Evolutionary conservation across 805 yeast species (phyloP).

Genomic region (Brettanomyces sp.): DNA sequence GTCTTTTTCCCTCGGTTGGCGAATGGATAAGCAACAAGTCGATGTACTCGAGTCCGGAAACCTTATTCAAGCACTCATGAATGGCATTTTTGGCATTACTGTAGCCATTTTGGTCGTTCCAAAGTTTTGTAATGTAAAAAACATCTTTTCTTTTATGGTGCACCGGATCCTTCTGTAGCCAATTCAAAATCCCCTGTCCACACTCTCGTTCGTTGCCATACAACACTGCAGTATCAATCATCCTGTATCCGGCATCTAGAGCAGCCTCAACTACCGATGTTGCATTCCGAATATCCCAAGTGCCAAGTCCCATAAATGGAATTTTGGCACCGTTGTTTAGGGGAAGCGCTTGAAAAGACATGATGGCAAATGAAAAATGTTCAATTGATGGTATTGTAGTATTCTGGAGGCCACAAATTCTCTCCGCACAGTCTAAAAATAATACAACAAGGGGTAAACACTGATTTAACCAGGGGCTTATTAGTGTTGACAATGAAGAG

Average conservation of each 20-base stretch:
- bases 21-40: slow-evolving; percentile 64
- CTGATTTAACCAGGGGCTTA: too few species aligned
- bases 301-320: slow-evolving; percentile 43
- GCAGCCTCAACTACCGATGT: slow-evolving; percentile 36
- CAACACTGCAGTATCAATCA: slow-evolving; percentile 38
- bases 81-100: slow-evolving; percentile 49
- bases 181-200: slow-evolving; percentile 36
- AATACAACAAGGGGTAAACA: too few species aligned
- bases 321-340: slow-evolving; percentile 46
- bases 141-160: slow-evolving; percentile 39
- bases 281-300: slow-evolving; percentile 32
- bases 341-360: slow-evolving; percentile 17
- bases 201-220: slow-evolving; percentile 41
- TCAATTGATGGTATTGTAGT: too few species aligned
- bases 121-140: slow-evolving; percentile 61
- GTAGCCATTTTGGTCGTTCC: slow-evolving; percentile 62
- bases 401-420: too few species aligned
- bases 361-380: not conserved
- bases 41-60: slow-evolving; percentile 51
- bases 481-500: too few species aligned
- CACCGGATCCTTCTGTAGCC: slow-evolving; percentile 28
- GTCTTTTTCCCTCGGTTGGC: slow-evolving; percentile 39
- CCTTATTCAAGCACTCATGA: slow-evolving; percentile 40
- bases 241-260: slow-evolving; percentile 34
- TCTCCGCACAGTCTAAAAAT: too few species aligned